Evolutionary conservation across 192 early-diverging fungal species (phyloP), one percentile per base, ranked within the genome.

Genomic region (Coemansia sp.): DNA sequence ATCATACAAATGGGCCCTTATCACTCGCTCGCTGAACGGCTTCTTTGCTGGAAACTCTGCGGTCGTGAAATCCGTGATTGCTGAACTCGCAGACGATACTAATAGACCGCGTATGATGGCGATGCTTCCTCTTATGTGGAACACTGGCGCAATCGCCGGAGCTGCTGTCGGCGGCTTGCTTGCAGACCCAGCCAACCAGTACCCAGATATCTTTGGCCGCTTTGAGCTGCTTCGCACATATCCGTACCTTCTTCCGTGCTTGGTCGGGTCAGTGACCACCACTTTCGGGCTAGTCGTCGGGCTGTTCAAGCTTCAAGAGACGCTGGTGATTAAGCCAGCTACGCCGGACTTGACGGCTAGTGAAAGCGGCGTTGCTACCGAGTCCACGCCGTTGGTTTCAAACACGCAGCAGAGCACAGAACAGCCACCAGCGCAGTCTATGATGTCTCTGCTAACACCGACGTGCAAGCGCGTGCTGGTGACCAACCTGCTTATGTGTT

Each of bases 161-260:
- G 86, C 89, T 3, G 72, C 87, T 0, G 59, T 91, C 6, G 92
- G 92, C 40, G 92, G 94, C 28, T 80, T 88, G 18, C 83, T 94
- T 0, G 65, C 86, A 2, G 71, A 90, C 28, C 94, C 94, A 22
- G 87, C 78, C 0, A 59, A 81, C 21, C 75, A 75, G 14, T 89
- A 84, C 48, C 89, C 91, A 2, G 49, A 60, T 5, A 67, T 82
- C 0, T 87, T 87, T 67, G 85, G 84, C 2, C n/a, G 81, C 54
- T 68, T 56, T 54, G 19, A 46, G 16, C 81, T 93, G 55, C 81
- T 92, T 19, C 69, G 64, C 40, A 38, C 64, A 3, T 88, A 85
- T 62, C 92, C 92, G 0, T 95, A 92, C 55, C 82, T 90, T 38
- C 81, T 95, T 4, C 93, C 93, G 11, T 95, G 93, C 54, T 58